Conservation (phyloP, 1,139 yeast species). For the Petasospora fabianii region DNA sequence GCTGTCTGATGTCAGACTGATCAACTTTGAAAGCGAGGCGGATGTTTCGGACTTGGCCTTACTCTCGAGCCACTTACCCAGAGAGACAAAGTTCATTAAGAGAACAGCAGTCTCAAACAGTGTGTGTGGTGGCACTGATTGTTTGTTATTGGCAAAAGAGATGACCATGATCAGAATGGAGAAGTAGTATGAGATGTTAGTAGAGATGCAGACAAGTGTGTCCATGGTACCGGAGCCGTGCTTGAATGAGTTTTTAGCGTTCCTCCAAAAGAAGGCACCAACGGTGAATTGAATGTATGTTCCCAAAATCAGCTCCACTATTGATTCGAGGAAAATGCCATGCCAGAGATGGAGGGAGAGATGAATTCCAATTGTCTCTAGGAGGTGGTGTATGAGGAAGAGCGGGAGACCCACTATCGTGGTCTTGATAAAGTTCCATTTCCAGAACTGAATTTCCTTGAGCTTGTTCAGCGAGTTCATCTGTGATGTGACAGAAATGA, state of each 20-base stretch:
- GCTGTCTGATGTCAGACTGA: constrained; percentile 75
- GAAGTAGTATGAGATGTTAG: constrained; percentile 72
- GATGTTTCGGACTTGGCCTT: constrained; percentile 94
- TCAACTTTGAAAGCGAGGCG: constrained; percentile 73
- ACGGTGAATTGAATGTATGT: constrained; percentile 62
- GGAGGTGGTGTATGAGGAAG: constrained; percentile 50
- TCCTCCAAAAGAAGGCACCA: constrained; percentile 60
- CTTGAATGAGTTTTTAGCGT: constrained; percentile 60
- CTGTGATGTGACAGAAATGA: constrained; percentile 56
- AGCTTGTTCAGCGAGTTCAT: constrained; percentile 62
- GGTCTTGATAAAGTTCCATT: constrained; percentile 47
- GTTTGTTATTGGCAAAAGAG: constrained; percentile 32
- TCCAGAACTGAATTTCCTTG: constrained; percentile 74
- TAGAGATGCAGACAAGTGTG: constrained; percentile 79
- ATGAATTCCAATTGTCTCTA: constrained; percentile 33
- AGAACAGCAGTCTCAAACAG: constrained; percentile 85
- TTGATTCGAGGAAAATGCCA: constrained; percentile 52
- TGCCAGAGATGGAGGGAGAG: constrained; percentile 34
- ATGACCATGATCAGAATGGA: constrained; percentile 58
- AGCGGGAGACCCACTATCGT: constrained; percentile 61
- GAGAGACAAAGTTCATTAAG: constrained; percentile 76
- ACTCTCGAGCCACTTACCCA: constrained; percentile 90
- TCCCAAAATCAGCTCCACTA: constrained; percentile 60
- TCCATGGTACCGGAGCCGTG: constrained; percentile 94
- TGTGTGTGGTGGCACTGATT: constrained; percentile 55